Conservation (phyloP, 768 basidiomycete species). For the Pholiota conissans region DNA sequence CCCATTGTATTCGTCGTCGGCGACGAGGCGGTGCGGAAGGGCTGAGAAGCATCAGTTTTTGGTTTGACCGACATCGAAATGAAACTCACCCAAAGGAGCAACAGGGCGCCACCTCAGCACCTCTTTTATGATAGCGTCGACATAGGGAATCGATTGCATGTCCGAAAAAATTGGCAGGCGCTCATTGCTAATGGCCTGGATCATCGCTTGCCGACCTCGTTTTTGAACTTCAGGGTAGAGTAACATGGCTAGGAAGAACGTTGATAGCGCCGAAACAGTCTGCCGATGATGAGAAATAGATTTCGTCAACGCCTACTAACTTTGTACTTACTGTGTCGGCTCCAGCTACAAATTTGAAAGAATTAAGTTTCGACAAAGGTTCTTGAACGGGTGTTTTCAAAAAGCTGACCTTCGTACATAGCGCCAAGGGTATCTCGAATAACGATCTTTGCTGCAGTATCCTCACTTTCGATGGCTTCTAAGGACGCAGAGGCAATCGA, state of each 20-base stretch:
- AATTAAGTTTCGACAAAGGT: too few relatives aligned
- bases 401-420: constrained; percentile 1
- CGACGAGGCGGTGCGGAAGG: neutral
- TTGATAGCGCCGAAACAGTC: constrained; percentile 4
- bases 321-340: constrained; percentile 11
- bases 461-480: neutral
- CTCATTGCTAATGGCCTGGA: constrained; percentile 27
- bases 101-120: constrained; percentile 26
- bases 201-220: constrained; percentile 33
- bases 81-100: constrained; percentile 25
- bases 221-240: constrained; percentile 33
- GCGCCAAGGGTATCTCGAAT: constrained; percentile 5
- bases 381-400: too few relatives aligned
- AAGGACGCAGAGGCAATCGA: constrained; percentile 10
- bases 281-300: too few relatives aligned
- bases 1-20: constrained; percentile 3
- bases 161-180: constrained; percentile 36
- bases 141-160: constrained; percentile 31
- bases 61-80: neutral
- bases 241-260: constrained; percentile 38
- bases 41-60: neutral
- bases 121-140: constrained; percentile 35
- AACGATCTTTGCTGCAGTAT: neutral
- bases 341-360: neutral
- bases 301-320: too few relatives aligned